Base-by-base conservation (phyloP, 225 moss, liverwort and hornwort genomes). In the Ulota crispa region DNA sequence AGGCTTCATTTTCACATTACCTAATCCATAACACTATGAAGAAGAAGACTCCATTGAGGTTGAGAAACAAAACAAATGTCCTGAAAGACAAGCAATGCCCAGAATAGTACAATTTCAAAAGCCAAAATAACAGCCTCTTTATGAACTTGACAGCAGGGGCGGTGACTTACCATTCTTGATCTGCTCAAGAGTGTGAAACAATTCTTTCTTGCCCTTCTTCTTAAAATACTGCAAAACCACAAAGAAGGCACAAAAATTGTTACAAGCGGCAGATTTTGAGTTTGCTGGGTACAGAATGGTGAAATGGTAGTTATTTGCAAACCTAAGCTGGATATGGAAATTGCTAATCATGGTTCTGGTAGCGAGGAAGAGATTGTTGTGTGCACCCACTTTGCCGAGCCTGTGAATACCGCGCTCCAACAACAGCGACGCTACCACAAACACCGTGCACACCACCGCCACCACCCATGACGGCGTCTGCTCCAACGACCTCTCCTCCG, bases 401-500 rank as follows among this genome's bases (percentile, higher is more conserved):
- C 26, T 19, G 80, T 99, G 92, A 41, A 99, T 86, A 41, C 53
- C 78, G 43, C 96, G 90, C 76, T 99, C 99, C 69, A 91, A 42
- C 39, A 93, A 8, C 20, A 96, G 81, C 26, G 99, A 99, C 15
- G 83, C 42, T 1, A 91, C n/a, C 50, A 99, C 91, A 19, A 99
- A 99, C 78, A 89, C 72, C 39, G 91, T 82, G 45, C 83, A 83
- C 36, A 92, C 91, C 23, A 84, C 59, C 18, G 96, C 94, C 64
- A 99, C 92, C 20, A 87, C 85, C 92, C 95, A 96, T 27, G 99
- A 91, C 13, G 99, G 99, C 32, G 99, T 94, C 75, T 87, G 81
- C 88, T 94, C 92, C 80, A 94, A 52, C 23, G 87, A 78, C 18
- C 64, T 64, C 63, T 83, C 75, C 64, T 68, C 81, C 1, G 2